Base-by-base conservation (phyloP, 148 eudicot genomes). In the Dianthus caryophyllus region DNA sequence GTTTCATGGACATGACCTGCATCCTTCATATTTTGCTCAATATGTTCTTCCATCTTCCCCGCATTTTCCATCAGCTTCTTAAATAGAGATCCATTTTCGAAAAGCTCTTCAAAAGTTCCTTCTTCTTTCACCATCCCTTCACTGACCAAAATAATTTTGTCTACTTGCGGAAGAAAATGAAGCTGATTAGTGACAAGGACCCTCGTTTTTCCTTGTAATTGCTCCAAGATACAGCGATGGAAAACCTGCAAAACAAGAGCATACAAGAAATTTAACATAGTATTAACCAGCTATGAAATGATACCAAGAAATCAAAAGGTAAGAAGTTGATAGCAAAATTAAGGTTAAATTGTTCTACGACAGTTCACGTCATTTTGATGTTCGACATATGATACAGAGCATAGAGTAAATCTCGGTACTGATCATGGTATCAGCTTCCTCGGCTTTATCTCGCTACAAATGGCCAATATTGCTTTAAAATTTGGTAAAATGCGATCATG, bases 31-130 rank as follows among this genome's bases (percentile, higher is more conserved):
- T 72, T 76, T 68, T 86, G 96, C 68, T 89, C 98, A 13, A 70
- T 78, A 69, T 85, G 85, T 66, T 93, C 98, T 84, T 93, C 98
- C 94, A 93, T 78, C 76, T 93, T 93, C 4, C 98, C 98, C 6
- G 96, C 98, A 81, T 87, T 92, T 85, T 92, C 96, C 98, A 92
- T 92, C 74, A 92, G 75, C 57, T 80, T 93, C 52, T 85, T 91
- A 75, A 93, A 93, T 73, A 87, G 78, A n/a, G 66, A 26, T 24
- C 98, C 98, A 26, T 80, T 87, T 69, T 73, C 82, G 47, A 91
- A 93, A 59, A 93, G 79, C 66, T 87, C 87, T 65, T 93, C 96
- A 79, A 75, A 93, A 26, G 91, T 87, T 61, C 98, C 98, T 48
- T 89, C 98, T 73, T 93, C 98, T 78, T 84, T 81, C 55, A 93